Evolutionary conservation across 805 yeast species (phyloP).

Genomic region (Hanseniaspora singularis): DNA sequence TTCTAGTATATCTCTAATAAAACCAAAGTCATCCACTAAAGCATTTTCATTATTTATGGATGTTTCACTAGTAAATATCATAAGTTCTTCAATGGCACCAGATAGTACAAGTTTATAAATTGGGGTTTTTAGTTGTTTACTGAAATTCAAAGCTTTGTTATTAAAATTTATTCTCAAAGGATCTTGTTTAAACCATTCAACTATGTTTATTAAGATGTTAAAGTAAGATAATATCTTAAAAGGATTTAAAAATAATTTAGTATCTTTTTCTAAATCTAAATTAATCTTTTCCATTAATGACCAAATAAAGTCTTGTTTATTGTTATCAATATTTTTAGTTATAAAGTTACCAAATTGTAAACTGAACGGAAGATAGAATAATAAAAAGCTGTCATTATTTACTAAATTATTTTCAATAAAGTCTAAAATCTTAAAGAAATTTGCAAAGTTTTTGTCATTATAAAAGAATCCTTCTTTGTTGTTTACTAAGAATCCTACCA

Average conservation of each 20-base stretch:
- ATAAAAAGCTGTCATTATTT: slow-evolving; percentile 49
- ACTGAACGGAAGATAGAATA: slow-evolving; percentile 56
- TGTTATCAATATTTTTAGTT: slow-evolving; percentile 29
- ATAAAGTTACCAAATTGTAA: slow-evolving; percentile 31
- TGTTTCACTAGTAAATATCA: slow-evolving; percentile 51
- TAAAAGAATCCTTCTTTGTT: slow-evolving; percentile 18
- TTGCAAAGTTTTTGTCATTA: slow-evolving; percentile 17
- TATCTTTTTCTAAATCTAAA: slow-evolving; percentile 22
- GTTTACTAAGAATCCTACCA: slow-evolving; percentile 38
- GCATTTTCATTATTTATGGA: slow-evolving; percentile 31
- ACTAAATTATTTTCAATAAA: slow-evolving; percentile 37
- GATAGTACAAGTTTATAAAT: slow-evolving; percentile 45
- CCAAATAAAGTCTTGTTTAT: slow-evolving; percentile 1
- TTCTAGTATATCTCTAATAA: slow-evolving; percentile 54
- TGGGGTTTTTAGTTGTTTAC: slow-evolving; percentile 44
- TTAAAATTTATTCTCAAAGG: slow-evolving; percentile 28
- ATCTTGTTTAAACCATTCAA: slow-evolving; percentile 52
- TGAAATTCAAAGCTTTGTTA: slow-evolving; percentile 41
- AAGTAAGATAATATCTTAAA: slow-evolving; percentile 38
- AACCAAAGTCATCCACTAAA: slow-evolving; percentile 35
- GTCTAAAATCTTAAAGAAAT: slow-evolving; percentile 29
- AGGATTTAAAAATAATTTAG: slow-evolving; percentile 37
- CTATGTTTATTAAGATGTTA: slow-evolving; percentile 45
- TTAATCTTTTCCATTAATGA: slow-evolving; percentile 9
- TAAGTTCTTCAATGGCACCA: slow-evolving; percentile 61